Base-by-base conservation (phyloP, 2,329 filamentous ascomycete species). In the Alternaria panax region DNA sequence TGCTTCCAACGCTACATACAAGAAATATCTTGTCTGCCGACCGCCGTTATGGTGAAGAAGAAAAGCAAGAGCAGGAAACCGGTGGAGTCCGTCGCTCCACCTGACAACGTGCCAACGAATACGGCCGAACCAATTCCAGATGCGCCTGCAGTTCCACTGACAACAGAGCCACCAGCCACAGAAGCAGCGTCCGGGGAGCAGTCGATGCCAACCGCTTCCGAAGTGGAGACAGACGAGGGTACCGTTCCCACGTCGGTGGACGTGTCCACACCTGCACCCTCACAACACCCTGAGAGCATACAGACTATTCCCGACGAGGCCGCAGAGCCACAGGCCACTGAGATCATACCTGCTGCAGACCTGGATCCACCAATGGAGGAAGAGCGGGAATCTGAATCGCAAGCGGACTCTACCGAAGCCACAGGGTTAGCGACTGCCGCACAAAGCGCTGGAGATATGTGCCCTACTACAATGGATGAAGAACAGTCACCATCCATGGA, bases 1-100 rank as follows among this genome's bases (percentile, higher is more conserved):
- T 38, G 54, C 9, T 36, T 38, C 62, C 36, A 46, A 53, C 51
- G 18, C 53, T 51, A 69, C 71, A 73, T 66, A 72, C 68, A 70
- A 62, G 32, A 62, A 62, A 43, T 40, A 64, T 58, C 61, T 57
- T 64, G 20, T 34, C 25, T 48, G 46, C 57, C 62, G 45, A 50
- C 51, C 41, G 62, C 52, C 42, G 62, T 58, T 64, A 76, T 75
- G 73, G 69, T 63, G 59, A 77, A 75, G 63, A 75, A 73, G 63
- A 76, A 75, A 59, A 65, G 54, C 57, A 74, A 73, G 62, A 70
- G 62, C 27, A 69, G 71, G 60, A 74, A 76, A 61, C 67, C 68
- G 59, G 65, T 63, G 41, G 75, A 76, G 38, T 57, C 59, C 60
- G 54, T 63, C 24, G 67, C 73, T 56, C 69, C 72, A 64, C 70